Conservation (phyloP, 495 filamentous ascomycete genomes). For the Physcia stellaris region DNA sequence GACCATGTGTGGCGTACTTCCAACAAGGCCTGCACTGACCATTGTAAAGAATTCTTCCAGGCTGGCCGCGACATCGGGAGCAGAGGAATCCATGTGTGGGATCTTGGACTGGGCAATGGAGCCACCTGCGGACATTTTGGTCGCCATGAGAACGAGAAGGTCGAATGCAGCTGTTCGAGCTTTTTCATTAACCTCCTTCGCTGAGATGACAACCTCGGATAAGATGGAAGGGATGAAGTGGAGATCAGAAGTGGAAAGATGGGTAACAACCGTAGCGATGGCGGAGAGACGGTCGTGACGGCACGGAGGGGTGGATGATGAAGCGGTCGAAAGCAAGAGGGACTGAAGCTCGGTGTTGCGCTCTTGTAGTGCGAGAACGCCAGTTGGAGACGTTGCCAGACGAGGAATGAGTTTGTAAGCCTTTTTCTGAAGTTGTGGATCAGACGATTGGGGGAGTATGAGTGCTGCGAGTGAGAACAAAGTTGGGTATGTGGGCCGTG, state of each 20-base stretch:
- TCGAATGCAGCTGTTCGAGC: constrained; percentile 81
- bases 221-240: constrained; percentile 88
- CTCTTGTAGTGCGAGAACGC: constrained; percentile 54
- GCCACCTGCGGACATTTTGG: constrained; percentile 61
- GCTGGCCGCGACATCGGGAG: constrained; percentile 59
- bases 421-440: constrained; percentile 97
- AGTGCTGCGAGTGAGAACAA: constrained; percentile 74
- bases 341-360: constrained; percentile 63
- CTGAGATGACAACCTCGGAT: constrained; percentile 83
- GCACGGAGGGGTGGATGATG: constrained; percentile 72
- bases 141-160: constrained; percentile 75
- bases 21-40: constrained; percentile 89
- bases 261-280: constrained; percentile 61
- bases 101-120: constrained; percentile 73
- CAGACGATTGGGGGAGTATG: constrained; percentile 54
- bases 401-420: constrained; percentile 94
- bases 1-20: constrained; percentile 85
- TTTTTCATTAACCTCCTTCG: constrained; percentile 95
- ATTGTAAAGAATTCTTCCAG: constrained; percentile 97
- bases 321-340: constrained; percentile 59
- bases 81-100: constrained; percentile 65
- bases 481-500: constrained; percentile 60
- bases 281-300: constrained; percentile 73
- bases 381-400: constrained; percentile 64
- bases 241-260: constrained; percentile 58